Conservation (phyloP, 352 stramenopile genomes). For the Pythium rishiriense region DNA sequence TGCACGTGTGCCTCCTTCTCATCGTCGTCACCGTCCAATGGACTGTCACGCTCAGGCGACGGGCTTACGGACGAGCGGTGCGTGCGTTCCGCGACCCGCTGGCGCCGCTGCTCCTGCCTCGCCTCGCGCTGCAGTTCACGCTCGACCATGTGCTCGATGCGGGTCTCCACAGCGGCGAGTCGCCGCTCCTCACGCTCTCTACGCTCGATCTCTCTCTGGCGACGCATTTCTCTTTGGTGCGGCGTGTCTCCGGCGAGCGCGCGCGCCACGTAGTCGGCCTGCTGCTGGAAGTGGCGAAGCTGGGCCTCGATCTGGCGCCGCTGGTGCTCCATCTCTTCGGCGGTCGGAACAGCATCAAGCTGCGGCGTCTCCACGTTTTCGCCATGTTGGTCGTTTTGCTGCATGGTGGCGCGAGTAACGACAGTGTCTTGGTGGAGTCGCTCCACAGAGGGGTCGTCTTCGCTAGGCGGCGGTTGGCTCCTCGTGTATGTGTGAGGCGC, state of each 20-base stretch:
- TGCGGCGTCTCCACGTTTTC: neutral
- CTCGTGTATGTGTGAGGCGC: no score
- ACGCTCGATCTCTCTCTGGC: slow-evolving; percentile 47
- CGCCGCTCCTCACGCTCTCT: slow-evolving; percentile 52
- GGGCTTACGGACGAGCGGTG: slow-evolving; percentile 42
- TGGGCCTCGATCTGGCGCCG: slow-evolving; percentile 41
- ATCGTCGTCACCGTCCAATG: neutral
- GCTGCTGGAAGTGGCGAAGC: slow-evolving; percentile 42
- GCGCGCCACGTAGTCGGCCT: slow-evolving; percentile 60
- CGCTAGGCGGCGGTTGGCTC: no score
- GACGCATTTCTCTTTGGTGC: slow-evolving; percentile 61
- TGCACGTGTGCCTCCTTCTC: neutral
- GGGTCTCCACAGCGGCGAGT: slow-evolving; percentile 39
- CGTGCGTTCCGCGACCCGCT: slow-evolving; percentile 27
- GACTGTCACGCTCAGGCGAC: slow-evolving; percentile 32
- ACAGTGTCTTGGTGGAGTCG: no score
- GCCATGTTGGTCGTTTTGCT: neutral
- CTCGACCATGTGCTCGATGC: slow-evolving; percentile 56
- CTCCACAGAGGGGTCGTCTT: no score
- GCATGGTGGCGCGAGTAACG: no score
- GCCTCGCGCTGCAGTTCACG: slow-evolving; percentile 46
- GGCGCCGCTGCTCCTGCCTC: slow-evolving; percentile 35
- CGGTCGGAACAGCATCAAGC: slow-evolving; percentile 10
- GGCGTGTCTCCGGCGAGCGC: slow-evolving; percentile 62
- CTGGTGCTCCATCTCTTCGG: slow-evolving; percentile 38